Evolutionary conservation across 2,329 filamentous ascomycete species (phyloP).

Genomic region (Fusarium sp.): DNA sequence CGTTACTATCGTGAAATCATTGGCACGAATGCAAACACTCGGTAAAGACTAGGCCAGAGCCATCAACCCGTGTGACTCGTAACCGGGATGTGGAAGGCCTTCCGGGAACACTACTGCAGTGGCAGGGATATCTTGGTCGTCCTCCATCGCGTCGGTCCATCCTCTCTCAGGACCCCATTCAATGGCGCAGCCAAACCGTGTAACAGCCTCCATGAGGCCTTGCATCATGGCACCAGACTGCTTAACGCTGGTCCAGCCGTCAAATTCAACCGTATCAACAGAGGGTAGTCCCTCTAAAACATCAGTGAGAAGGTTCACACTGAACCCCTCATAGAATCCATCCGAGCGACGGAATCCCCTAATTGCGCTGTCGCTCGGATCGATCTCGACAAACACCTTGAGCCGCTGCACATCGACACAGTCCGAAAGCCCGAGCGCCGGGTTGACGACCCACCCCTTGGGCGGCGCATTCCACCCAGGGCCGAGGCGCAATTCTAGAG

Average conservation of each 20-base stretch:
- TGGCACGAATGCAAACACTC: slow-evolving; percentile 6
- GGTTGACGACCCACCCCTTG: slow-evolving; percentile 72
- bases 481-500: slow-evolving; percentile 73
- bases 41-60: slow-evolving; percentile 21
- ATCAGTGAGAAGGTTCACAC: slow-evolving; percentile 61
- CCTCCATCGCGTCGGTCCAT: slow-evolving; percentile 64
- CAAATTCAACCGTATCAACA: slow-evolving; percentile 69
- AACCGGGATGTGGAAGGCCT: slow-evolving; percentile 23
- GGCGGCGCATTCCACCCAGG: slow-evolving; percentile 77
- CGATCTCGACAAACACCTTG: slow-evolving; percentile 74
- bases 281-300: slow-evolving; percentile 66
- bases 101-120: slow-evolving; percentile 11
- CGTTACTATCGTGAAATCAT: slow-evolving; percentile 31
- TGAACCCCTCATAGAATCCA: slow-evolving; percentile 75
- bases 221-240: slow-evolving; percentile 70
- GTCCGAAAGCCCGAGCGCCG: slow-evolving; percentile 68
- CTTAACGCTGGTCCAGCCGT: slow-evolving; percentile 71
- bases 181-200: slow-evolving; percentile 60
- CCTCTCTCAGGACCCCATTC: slow-evolving; percentile 72
- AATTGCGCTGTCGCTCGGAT: slow-evolving; percentile 72
- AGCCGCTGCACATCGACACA: slow-evolving; percentile 66
- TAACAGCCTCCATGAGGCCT: slow-evolving; percentile 63
- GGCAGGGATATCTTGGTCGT: slow-evolving; percentile 35
- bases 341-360: slow-evolving; percentile 70
- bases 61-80: slow-evolving; percentile 16